A percentile compares a stretch with the other conserved stretches of the same genome.
phyloP scores from a whole-genome alignment of 768 basidiomycete genomes.

The Thelephora aurantiotincta region DNA sequence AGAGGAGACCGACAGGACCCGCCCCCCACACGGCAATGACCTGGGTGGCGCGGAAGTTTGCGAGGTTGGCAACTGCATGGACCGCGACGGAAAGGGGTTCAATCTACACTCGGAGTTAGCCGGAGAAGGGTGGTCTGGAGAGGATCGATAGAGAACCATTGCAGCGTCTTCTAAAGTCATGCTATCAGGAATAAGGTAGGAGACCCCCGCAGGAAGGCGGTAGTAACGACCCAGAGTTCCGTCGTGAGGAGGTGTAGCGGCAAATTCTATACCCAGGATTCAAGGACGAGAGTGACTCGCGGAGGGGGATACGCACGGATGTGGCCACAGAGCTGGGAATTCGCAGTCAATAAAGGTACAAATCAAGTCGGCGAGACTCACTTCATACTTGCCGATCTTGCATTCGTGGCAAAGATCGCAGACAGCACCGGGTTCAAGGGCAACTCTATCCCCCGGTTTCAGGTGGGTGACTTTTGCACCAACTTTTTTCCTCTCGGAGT shows the following conservation, averaged over 20 bases:
- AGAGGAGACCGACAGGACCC: constrained; percentile 67
- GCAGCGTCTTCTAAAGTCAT: constrained; percentile 86
- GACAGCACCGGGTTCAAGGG: constrained; percentile 78
- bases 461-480: constrained; percentile 58
- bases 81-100: constrained; percentile 84
- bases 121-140: background rate
- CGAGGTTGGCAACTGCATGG: constrained; percentile 68
- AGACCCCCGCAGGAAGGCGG: constrained; percentile 66
- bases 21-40: constrained; percentile 73
- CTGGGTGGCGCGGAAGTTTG: constrained; percentile 51
- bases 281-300: constrained; percentile 27
- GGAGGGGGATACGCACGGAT: background rate
- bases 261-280: constrained; percentile 69
- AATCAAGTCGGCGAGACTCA: constrained; percentile 15
- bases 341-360: background rate
- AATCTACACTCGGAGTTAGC: constrained; percentile 32
- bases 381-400: constrained; percentile 69
- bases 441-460: constrained; percentile 69
- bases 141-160: constrained; percentile 34
- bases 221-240: constrained; percentile 79
- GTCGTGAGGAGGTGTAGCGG: constrained; percentile 82
- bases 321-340: background rate
- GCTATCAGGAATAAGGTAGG: constrained; percentile 62
- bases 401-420: constrained; percentile 68
- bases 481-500: constrained; percentile 29